Conservation (phyloP, 352 stramenopile genomes). For the Phytophthora tentaculata region DNA sequence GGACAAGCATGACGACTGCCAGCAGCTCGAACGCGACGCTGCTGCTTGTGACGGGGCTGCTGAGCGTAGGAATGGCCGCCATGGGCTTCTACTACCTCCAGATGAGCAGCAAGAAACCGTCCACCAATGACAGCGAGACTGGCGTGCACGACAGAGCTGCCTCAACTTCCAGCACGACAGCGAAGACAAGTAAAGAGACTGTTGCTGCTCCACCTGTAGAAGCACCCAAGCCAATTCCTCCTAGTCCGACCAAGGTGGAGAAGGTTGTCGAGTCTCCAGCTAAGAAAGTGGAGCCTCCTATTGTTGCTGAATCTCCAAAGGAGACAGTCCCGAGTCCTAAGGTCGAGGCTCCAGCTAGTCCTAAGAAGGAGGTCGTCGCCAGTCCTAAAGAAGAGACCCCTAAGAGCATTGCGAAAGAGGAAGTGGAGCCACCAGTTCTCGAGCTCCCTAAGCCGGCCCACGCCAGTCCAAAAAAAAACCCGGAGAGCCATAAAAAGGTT, state of each 20-base stretch:
- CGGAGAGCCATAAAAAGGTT: conserved; percentile 18
- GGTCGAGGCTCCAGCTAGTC: conserved; percentile 10
- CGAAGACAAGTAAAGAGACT: conserved; percentile 5
- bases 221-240: conserved; percentile 2
- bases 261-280: conserved; percentile 8
- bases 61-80: conserved; percentile 62
- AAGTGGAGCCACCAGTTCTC: conserved; percentile 15
- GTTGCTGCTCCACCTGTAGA: not conserved
- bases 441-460: conserved; percentile 16
- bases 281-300: conserved; percentile 8
- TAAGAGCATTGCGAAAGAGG: conserved; percentile 24
- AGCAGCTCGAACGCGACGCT: conserved; percentile 47
- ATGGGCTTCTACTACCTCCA: conserved; percentile 72
- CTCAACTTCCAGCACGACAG: not conserved
- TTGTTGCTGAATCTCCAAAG: conserved; percentile 7
- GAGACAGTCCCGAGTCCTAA: conserved; percentile 10
- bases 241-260: conserved; percentile 9
- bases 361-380: conserved; percentile 5
- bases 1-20: conserved; percentile 40
- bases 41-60: conserved; percentile 64
- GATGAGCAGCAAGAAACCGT: conserved; percentile 32
- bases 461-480: conserved; percentile 10
- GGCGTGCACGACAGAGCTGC: conserved; percentile 11
- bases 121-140: conserved; percentile 8
- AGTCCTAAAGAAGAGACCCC: conserved; percentile 14